Conservation (phyloP, 495 filamentous ascomycete species). For the Penicillium odoratum region DNA sequence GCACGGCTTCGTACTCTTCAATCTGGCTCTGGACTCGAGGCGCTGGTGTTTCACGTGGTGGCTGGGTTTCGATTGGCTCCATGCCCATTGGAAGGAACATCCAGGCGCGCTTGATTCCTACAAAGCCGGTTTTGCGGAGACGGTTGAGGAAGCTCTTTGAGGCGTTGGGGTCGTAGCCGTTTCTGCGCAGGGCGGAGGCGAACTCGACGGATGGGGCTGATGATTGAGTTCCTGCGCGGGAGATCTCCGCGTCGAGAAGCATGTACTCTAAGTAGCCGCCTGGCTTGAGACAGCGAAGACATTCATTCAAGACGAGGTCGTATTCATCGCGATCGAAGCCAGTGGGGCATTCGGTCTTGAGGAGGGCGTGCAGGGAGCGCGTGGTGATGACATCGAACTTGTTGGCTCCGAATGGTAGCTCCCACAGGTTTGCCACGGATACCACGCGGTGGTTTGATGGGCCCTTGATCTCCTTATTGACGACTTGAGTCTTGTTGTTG, state of each 20-base stretch:
- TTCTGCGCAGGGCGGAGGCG: slow-evolving; percentile 78
- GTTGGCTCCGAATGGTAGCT: slow-evolving; percentile 81
- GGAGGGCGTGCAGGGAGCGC: slow-evolving; percentile 77
- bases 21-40: slow-evolving; percentile 53
- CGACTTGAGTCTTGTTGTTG: slow-evolving; percentile 65
- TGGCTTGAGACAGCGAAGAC: slow-evolving; percentile 85
- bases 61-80: slow-evolving; percentile 46
- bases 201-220: slow-evolving; percentile 86
- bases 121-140: slow-evolving; percentile 72
- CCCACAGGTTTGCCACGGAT: slow-evolving; percentile 69
- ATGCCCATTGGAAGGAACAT: slow-evolving; percentile 84
- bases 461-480: slow-evolving; percentile 70
- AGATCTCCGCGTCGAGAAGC: slow-evolving; percentile 83
- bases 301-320: slow-evolving; percentile 80
- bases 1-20: slow-evolving; percentile 55
- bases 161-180: slow-evolving; percentile 83
- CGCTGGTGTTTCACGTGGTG: slow-evolving; percentile 52
- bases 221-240: slow-evolving; percentile 74
- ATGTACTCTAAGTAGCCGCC: slow-evolving; percentile 91
- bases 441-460: slow-evolving; percentile 85
- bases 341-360: slow-evolving; percentile 62
- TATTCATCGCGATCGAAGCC: slow-evolving; percentile 75
- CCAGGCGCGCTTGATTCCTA: slow-evolving; percentile 82
- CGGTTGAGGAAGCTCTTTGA: slow-evolving; percentile 77
- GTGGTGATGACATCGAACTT: slow-evolving; percentile 93